Evolutionary conservation across 768 basidiomycete species (phyloP), one percentile per base, ranked within the genome.

Genomic region (Rhodotorula graminis): DNA sequence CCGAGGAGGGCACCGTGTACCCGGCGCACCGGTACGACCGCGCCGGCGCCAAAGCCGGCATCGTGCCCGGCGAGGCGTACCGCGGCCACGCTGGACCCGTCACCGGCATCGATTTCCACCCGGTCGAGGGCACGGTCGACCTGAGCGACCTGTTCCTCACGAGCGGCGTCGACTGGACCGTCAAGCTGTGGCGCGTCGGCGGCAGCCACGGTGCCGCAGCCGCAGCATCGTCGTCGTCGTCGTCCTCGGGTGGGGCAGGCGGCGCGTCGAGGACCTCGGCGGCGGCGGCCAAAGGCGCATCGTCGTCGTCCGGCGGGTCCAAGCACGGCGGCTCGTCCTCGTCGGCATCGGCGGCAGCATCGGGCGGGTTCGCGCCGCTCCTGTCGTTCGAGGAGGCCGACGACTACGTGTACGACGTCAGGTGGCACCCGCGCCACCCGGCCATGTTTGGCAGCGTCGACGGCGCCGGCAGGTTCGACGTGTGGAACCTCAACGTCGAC

Each of bases 361-460:
- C 29, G 37, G 55, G 40, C 52, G 67, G 25, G 64, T 11, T 94
- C n/a, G 58, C 86, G 0, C 91, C 95, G 6, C 76, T 98, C 33
- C 90, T 94, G 80, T 93, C 92, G 53, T 98, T 99, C 78, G 95
- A 99, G 76, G 95, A 97, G 81, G 91, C 93, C 21, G 93, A 94
- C 79, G 96, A 99, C 81, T 97, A 98, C 80, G 95, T 99, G 18
- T 98, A 96, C 82, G 96, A 97, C 82, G 94, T 92, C 59, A 91
- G 90, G 80, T 99, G 96, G 96, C 96, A 99, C 80, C 93, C 95
- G 12, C 84, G 87, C 23, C 94, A 99, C 82, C 96, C 96, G 23
- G 93, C 95, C 2, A 73, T 94, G 60, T 99, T 98, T 80, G 94
- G 91, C 31, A 88, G 88, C 9, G 96, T 92, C 4, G 93, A 98